Conservation (phyloP, 305 asterid genomes). For the Rubia occidens region DNA sequence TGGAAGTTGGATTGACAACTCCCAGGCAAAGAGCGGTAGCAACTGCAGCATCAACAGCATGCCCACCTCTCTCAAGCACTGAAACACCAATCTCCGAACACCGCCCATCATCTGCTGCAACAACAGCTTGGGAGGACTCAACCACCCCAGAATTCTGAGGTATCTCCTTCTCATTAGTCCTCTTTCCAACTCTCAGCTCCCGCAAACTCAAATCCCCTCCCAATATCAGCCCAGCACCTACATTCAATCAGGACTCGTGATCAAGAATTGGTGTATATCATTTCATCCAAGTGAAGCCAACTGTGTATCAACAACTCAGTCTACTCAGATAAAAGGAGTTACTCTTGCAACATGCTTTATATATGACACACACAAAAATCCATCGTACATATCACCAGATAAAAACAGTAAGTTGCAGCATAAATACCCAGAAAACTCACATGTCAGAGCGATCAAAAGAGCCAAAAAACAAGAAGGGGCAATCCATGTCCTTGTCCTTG, state of each 20-base stretch:
- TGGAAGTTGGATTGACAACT: conserved; percentile 59
- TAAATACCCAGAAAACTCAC: conserved; percentile 29
- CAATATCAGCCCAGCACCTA: conserved; percentile 34
- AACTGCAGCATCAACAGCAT: conserved; percentile 89
- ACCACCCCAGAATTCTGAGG: conserved; percentile 29
- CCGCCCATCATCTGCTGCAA: conserved; percentile 84
- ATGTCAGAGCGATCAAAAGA: conserved; percentile 30
- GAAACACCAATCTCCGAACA: conserved; percentile 76
- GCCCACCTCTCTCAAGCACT: conserved; percentile 61
- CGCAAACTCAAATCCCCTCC: conserved; percentile 22
- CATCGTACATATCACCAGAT: not conserved
- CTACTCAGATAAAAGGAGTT: too few species aligned
- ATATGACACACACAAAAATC: not conserved
- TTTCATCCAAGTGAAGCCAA: not conserved
- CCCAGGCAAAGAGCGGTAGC: conserved; percentile 80
- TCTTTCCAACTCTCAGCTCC: conserved; percentile 21
- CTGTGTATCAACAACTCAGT: not conserved
- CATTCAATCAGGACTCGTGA: not conserved
- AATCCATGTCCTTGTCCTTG: conserved; percentile 22
- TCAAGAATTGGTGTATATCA: not conserved
- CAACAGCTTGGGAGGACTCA: conserved; percentile 61
- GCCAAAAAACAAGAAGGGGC: conserved; percentile 25
- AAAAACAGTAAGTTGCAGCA: not conserved
- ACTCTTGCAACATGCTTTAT: not conserved
- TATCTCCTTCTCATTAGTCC: conserved; percentile 13